Evolutionary conservation across 768 basidiomycete genomes (phyloP).

Genomic region (Chiua virens): DNA sequence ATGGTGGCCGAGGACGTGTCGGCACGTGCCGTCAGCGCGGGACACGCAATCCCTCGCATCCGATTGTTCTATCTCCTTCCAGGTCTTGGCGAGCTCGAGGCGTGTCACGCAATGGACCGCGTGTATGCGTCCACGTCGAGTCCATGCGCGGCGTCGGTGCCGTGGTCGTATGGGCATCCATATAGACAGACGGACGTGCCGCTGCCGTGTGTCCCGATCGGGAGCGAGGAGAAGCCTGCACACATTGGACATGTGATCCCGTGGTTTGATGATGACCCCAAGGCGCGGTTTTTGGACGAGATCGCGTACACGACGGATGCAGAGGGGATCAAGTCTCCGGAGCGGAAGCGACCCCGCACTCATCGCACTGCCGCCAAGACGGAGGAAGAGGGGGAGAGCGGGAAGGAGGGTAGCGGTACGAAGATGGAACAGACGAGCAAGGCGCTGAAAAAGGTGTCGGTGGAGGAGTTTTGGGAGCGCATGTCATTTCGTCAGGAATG

Average conservation of each 20-base stretch:
- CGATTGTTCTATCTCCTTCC: constrained; percentile 67
- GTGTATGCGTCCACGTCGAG: constrained; percentile 27
- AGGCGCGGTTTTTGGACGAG: constrained; percentile 91
- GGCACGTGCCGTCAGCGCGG: constrained; percentile 2
- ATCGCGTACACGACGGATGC: constrained; percentile 71
- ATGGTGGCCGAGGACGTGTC: constrained; percentile 48
- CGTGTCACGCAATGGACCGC: constrained; percentile 52
- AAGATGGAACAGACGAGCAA: constrained; percentile 44
- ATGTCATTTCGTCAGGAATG: constrained; percentile 98
- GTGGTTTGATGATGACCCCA: constrained; percentile 95
- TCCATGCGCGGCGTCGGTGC: constrained; percentile 14
- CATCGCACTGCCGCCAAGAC: neutral
- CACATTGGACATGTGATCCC: constrained; percentile 77
- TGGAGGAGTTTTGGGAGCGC: constrained; percentile 94
- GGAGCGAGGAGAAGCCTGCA: constrained; percentile 20
- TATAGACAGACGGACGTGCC: constrained; percentile 49
- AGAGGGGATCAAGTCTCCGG: constrained; percentile 58
- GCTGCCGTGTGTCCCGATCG: constrained; percentile 48
- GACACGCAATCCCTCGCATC: neutral
- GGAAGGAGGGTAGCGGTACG: constrained; percentile 21
- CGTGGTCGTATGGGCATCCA: constrained; percentile 82
- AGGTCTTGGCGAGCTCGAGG: constrained; percentile 68
- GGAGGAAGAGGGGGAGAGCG: constrained; percentile 27
- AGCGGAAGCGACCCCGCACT: constrained; percentile 55
- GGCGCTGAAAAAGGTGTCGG: constrained; percentile 56